A percentile compares a stretch with the other conserved stretches of the same genome.
Conservation (phyloP, 768 basidiomycete genomes). For the Megacollybia marginata region DNA sequence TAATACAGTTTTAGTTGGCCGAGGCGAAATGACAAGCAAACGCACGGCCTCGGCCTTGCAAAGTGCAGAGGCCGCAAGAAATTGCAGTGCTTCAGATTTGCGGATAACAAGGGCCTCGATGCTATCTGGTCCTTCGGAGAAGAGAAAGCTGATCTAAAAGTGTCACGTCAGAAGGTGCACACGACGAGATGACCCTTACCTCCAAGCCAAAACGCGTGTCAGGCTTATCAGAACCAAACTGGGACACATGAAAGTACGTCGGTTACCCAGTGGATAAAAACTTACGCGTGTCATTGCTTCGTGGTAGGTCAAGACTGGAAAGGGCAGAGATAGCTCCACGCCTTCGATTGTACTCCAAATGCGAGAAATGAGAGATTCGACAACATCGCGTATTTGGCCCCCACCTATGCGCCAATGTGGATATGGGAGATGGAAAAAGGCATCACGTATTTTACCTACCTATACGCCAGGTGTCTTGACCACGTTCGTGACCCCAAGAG, state of each 20-base stretch:
- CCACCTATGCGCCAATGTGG: conserved; percentile 40
- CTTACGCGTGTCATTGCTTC: conserved; percentile 87
- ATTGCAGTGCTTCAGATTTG: conserved; percentile 28
- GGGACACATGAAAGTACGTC: conserved; percentile 10
- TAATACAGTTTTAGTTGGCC: conserved; percentile 12
- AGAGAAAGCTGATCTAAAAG: neutral
- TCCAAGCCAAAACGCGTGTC: conserved; percentile 85
- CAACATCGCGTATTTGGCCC: conserved; percentile 66
- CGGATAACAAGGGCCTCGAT: conserved; percentile 31
- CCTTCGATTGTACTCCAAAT: conserved; percentile 74
- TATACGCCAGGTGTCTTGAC: conserved; percentile 61
- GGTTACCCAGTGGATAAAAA: neutral
- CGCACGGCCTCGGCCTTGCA: conserved; percentile 11
- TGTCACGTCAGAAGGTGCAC: neutral
- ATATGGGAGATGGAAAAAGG: no score
- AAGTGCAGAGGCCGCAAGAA: conserved; percentile 33
- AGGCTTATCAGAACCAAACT: conserved; percentile 96
- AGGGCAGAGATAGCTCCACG: conserved; percentile 49
- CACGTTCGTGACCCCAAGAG: conserved; percentile 52
- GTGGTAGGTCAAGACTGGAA: conserved; percentile 80
- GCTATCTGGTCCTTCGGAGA: neutral
- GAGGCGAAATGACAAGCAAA: neutral
- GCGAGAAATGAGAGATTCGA: conserved; percentile 65
- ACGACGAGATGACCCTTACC: conserved; percentile 33
- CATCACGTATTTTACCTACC: no score